A percentile compares a stretch with the other conserved stretches of the same genome.
Conservation (phyloP, 768 basidiomycete genomes). For the Rickenella mellea region DNA sequence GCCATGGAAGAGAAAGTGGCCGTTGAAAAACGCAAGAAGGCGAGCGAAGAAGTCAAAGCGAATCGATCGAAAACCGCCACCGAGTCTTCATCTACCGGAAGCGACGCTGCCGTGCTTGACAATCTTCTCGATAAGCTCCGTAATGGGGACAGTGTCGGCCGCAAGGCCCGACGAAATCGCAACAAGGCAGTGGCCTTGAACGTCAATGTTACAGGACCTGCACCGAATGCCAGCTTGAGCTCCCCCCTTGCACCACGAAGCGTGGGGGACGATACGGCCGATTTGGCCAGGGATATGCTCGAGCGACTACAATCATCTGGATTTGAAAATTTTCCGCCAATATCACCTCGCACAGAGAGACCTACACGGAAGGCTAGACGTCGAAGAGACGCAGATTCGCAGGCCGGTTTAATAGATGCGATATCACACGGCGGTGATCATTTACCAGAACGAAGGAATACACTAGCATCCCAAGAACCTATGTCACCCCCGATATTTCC, state of each 20-base stretch:
- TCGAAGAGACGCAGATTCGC: no score
- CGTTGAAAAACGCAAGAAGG: conserved; percentile 58
- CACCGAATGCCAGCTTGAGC: neutral
- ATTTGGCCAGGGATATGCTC: conserved; percentile 67
- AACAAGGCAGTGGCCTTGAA: neutral
- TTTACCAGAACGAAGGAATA: no score
- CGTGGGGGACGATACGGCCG: conserved; percentile 35
- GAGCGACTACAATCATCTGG: conserved; percentile 65
- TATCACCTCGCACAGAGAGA: no score
- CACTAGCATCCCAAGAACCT: no score
- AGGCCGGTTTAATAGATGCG: no score
- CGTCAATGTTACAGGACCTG: neutral
- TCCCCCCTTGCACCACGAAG: conserved; percentile 13
- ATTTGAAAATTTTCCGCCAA: conserved; percentile 36
- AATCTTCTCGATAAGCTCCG: conserved; percentile 61
- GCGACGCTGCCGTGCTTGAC: conserved; percentile 55
- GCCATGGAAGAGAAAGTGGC: conserved; percentile 63
- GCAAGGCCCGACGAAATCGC: conserved; percentile 43
- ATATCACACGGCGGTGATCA: no score
- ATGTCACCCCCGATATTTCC: no score
- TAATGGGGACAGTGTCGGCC: conserved; percentile 55
- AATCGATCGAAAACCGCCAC: conserved; percentile 27
- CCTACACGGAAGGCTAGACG: no score
- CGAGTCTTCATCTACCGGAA: conserved; percentile 34
- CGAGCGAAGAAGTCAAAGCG: conserved; percentile 52